Percentiles rank a stretch among this genome's conserved stretches.
Evolutionary conservation across 2,329 filamentous ascomycete genomes (phyloP).

Genomic region (Sporothrix euskadiensis): DNA sequence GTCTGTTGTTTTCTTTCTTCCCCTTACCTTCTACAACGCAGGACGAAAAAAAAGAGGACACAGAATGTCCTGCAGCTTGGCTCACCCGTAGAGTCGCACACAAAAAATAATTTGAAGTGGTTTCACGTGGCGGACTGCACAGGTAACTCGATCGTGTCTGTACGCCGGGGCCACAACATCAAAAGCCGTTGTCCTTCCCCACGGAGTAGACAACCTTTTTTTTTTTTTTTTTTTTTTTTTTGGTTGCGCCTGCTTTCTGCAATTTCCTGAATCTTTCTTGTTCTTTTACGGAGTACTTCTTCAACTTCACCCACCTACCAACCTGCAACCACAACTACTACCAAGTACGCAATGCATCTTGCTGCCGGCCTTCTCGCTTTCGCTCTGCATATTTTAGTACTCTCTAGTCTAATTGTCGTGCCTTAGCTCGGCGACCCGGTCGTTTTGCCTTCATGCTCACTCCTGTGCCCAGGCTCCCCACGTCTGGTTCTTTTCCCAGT

Average conservation of each 20-base stretch:
- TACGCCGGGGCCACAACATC: conserved; percentile 17
- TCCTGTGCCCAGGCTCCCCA: not conserved
- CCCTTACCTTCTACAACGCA: not conserved
- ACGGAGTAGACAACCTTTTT: not conserved
- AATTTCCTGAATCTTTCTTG: not conserved
- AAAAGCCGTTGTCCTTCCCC: conserved; percentile 17
- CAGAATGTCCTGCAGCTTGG: not conserved
- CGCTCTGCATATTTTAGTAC: conserved; percentile 28
- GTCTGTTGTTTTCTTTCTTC: not conserved
- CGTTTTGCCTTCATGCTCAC: conserved; percentile 5
- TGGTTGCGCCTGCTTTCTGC: not conserved
- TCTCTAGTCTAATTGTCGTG: conserved; percentile 22
- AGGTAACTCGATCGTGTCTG: conserved; percentile 25
- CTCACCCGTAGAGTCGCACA: not conserved
- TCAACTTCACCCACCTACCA: not conserved
- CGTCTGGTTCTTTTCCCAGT: not conserved
- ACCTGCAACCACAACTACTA: not conserved
- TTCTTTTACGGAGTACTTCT: not conserved
- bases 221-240: not conserved
- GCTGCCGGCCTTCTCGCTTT: conserved; percentile 16
- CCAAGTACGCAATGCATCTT: conserved; percentile 13
- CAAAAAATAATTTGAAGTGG: conserved; percentile 1
- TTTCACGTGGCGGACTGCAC: conserved; percentile 20
- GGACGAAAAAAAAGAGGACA: not conserved
- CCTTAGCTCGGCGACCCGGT: conserved; percentile 25